These are phyloP conservation scores for Fusarium solani-melongenae DNA, from an alignment of 2,329 filamentous ascomycete species.

Conservation along the genomic window DNA sequence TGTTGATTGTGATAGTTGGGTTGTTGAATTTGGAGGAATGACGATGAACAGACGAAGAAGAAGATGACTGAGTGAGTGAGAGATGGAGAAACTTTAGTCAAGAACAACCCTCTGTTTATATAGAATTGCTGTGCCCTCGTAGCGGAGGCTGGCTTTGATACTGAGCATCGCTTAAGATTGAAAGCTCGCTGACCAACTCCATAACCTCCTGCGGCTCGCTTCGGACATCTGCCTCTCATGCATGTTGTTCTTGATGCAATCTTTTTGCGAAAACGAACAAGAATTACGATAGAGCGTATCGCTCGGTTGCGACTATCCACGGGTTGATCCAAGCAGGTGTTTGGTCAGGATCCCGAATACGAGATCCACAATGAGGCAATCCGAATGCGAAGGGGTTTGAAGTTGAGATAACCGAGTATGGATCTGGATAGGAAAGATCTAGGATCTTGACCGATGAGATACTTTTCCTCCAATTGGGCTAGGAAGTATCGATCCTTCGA, in stretches of 20 bases:
- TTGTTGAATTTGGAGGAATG: rapidly evolving
- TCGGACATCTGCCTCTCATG: not conserved
- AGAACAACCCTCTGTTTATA: slow-evolving; percentile 11
- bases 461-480: not conserved
- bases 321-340: not conserved
- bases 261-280: slow-evolving; percentile 34
- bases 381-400: slow-evolving; percentile 26
- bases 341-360: slow-evolving; percentile 24
- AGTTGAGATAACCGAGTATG: not conserved
- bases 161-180: not conserved
- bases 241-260: not conserved
- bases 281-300: not conserved
- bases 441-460: not conserved
- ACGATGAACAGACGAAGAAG: too few relatives aligned
- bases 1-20: not conserved
- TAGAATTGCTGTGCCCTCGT: not conserved
- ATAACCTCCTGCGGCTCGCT: not conserved
- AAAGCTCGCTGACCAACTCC: not conserved
- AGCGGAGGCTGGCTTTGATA: slow-evolving; percentile 5
- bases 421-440: slow-evolving; percentile 10
- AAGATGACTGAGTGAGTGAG: not conserved
- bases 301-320: too few relatives aligned
- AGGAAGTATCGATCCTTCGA: not conserved
- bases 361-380: not conserved
- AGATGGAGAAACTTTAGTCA: not conserved